Conservation (phyloP, 805 yeast species). For the Lipomyces kockii region DNA sequence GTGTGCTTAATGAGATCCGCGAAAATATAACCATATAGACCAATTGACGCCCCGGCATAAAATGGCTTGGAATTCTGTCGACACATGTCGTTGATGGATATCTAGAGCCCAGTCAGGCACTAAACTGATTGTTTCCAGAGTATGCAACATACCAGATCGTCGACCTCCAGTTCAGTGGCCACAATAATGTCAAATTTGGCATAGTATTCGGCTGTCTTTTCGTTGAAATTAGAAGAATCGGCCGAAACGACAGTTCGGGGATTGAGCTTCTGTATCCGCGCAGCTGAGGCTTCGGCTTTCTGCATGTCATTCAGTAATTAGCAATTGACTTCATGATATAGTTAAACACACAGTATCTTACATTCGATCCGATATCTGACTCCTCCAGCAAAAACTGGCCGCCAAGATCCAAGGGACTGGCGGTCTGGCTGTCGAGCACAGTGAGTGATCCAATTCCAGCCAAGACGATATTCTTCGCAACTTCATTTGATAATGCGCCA, state of each 20-base stretch:
- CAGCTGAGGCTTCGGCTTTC: conserved; percentile 60
- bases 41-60: conserved; percentile 71
- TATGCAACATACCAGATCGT: conserved; percentile 45
- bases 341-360: conserved; percentile 8
- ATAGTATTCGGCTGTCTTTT: conserved; percentile 49
- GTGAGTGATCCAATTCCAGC: conserved; percentile 85
- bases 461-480: conserved; percentile 79
- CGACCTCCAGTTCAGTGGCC: conserved; percentile 64
- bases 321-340: neutral
- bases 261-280: conserved; percentile 72
- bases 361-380: conserved; percentile 56
- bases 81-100: conserved; percentile 58
- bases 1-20: conserved; percentile 74
- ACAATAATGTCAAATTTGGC: conserved; percentile 69
- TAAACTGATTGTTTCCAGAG: neutral
- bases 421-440: conserved; percentile 62
- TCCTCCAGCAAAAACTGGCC: conserved; percentile 74
- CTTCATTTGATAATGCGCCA: conserved; percentile 80
- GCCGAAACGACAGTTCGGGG: conserved; percentile 67
- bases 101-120: conserved; percentile 3
- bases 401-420: conserved; percentile 66
- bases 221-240: conserved; percentile 45
- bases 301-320: neutral
- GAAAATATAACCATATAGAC: conserved; percentile 81
- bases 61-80: conserved; percentile 66